Evolutionary conservation across 2,329 filamentous ascomycete genomes (phyloP).

Genomic region (Clonostachys rosea): DNA sequence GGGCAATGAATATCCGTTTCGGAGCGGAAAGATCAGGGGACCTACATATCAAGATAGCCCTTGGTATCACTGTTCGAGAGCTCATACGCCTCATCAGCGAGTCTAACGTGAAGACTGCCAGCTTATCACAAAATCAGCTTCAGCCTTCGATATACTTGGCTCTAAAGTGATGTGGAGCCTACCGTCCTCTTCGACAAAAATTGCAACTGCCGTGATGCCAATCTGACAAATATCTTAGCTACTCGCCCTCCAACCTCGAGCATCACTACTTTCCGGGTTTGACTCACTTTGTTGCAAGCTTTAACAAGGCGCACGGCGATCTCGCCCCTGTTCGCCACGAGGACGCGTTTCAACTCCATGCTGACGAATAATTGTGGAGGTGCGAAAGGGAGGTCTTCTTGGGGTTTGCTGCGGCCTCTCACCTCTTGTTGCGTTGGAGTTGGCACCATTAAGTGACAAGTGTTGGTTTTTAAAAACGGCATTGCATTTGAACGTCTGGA

Average conservation of each 20-base stretch:
- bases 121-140: no score
- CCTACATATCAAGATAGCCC: slow-evolving; percentile 22
- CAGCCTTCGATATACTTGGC: no score
- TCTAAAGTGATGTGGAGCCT: slow-evolving; percentile 17
- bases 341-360: slow-evolving; percentile 15
- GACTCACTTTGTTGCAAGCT: slow-evolving; percentile 15
- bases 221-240: slow-evolving; percentile 21
- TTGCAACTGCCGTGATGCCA: slow-evolving; percentile 44
- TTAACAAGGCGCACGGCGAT: slow-evolving; percentile 49
- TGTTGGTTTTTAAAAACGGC: neutral
- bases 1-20: slow-evolving; percentile 1
- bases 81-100: slow-evolving; percentile 47
- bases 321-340: slow-evolving; percentile 57
- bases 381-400: no score
- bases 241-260: no score
- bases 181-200: slow-evolving; percentile 53
- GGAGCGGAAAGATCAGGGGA: no score
- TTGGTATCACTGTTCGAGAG: slow-evolving; percentile 32
- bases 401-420: no score
- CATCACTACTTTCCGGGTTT: no score
- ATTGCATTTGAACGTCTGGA: no score
- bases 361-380: no score
- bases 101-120: slow-evolving; percentile 35
- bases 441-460: neutral
- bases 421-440: no score